Evolutionary conservation across 164 flowering plant species (phyloP).

Genomic region (Macadamia tetraphylla): DNA sequence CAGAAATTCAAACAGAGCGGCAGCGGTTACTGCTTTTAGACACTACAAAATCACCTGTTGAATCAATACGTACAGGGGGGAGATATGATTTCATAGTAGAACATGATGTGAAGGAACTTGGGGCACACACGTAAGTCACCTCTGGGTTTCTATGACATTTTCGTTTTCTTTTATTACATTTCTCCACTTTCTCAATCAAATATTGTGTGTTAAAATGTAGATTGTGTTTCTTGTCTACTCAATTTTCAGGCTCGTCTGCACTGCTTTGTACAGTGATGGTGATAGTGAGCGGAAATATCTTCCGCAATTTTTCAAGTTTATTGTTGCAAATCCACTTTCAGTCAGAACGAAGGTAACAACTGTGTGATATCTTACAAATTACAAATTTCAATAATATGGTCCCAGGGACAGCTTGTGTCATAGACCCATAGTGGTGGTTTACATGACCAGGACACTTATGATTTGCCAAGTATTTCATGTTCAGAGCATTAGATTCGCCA

Average conservation of each 20-base stretch:
- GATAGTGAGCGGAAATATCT: conserved; percentile 93
- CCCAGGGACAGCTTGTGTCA: too few species aligned
- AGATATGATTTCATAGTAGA: conserved; percentile 98
- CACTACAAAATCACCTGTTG: conserved; percentile 91
- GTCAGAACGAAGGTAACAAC: conserved; percentile 90
- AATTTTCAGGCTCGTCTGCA: conserved; percentile 70
- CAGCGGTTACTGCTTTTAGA: conserved; percentile 83
- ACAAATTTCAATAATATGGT: neutral
- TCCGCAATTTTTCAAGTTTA: conserved; percentile 94
- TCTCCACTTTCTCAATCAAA: neutral
- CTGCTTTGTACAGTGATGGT: conserved; percentile 86
- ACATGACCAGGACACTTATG: too few species aligned
- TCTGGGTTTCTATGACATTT: conserved; percentile 3
- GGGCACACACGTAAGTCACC: conserved; percentile 81
- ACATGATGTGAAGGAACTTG: conserved; percentile 97
- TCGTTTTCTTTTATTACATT: neutral
- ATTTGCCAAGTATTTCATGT: too few species aligned
- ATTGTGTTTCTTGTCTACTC: conserved; percentile 4
- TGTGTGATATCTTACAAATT: neutral
- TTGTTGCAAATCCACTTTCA: conserved; percentile 93
- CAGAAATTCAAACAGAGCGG: conserved; percentile 94
- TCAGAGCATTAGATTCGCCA: too few species aligned
- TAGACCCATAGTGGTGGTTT: too few species aligned
- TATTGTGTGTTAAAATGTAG: neutral
- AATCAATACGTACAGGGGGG: conserved; percentile 87